Percentiles rank a stretch among this genome's conserved stretches.
These are phyloP conservation scores for Saccharomycopsis hybrid DNA, from an alignment of 1,139 yeast genomes.

Conservation along the genomic window DNA sequence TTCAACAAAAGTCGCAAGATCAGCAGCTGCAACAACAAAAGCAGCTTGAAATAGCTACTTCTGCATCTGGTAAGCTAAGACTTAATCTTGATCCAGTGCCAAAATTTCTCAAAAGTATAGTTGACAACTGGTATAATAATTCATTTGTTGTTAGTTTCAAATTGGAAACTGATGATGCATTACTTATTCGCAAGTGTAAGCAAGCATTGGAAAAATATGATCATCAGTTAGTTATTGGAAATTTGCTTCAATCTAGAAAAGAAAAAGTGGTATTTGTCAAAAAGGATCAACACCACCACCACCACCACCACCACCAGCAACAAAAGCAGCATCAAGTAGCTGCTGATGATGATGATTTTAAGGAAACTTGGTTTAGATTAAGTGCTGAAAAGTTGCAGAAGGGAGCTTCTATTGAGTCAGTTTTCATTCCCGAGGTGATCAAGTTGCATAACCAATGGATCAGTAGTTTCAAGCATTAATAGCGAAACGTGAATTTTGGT, in stretches of 20 bases:
- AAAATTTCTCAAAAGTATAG: conserved; percentile 79
- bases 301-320: too few species aligned
- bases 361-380: conserved; percentile 4
- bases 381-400: not conserved
- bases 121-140: conserved; percentile 90
- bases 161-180: conserved; percentile 74
- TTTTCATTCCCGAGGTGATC: conserved; percentile 75
- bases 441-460: conserved; percentile 61
- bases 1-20: conserved; percentile 22
- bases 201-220: conserved; percentile 78
- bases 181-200: conserved; percentile 68
- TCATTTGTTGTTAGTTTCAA: conserved; percentile 95
- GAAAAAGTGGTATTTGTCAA: conserved; percentile 82
- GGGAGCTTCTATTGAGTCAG: conserved; percentile 50
- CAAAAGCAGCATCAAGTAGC: not conserved
- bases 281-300: conserved; percentile 28
- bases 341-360: not conserved
- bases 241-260: conserved; percentile 81
- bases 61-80: conserved; percentile 55
- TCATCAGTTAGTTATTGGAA: conserved; percentile 94
- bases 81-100: conserved; percentile 95
- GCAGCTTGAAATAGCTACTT: conserved; percentile 13
- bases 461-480: conserved; percentile 3
- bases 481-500: not conserved
- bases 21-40: not conserved